Conservation (phyloP, 2,329 filamentous ascomycete species). For the Penicillium sp. region DNA sequence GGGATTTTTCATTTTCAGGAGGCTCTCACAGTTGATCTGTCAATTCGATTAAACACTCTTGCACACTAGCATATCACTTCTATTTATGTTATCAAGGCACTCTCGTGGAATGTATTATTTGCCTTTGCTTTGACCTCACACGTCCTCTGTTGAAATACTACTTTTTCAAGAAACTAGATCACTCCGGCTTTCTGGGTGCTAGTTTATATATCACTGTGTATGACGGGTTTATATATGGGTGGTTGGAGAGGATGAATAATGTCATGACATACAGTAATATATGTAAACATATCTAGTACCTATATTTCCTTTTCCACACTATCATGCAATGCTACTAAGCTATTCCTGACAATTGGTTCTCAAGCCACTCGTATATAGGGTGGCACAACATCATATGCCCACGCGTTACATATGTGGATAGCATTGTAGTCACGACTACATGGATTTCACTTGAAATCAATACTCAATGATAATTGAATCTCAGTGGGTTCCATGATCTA, state of each 20-base stretch:
- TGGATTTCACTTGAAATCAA: background rate
- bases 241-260: background rate
- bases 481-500: background rate
- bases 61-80: background rate
- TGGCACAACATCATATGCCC: background rate
- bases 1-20: constrained; percentile 2
- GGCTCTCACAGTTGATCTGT: constrained; percentile 7
- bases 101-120: background rate
- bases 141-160: background rate
- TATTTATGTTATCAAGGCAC: background rate
- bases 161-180: background rate
- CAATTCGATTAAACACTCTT: background rate
- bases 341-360: background rate
- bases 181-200: background rate
- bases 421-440: background rate
- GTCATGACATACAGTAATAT: background rate
- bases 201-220: background rate
- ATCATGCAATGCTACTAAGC: background rate
- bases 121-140: background rate
- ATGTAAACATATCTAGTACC: background rate
- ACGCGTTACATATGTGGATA: background rate
- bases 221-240: background rate
- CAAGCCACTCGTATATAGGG: background rate
- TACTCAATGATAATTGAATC: background rate
- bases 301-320: background rate